phyloP scores from a whole-genome alignment of 1,139 yeast species.

The Magnusiomyces clavatus region DNA sequence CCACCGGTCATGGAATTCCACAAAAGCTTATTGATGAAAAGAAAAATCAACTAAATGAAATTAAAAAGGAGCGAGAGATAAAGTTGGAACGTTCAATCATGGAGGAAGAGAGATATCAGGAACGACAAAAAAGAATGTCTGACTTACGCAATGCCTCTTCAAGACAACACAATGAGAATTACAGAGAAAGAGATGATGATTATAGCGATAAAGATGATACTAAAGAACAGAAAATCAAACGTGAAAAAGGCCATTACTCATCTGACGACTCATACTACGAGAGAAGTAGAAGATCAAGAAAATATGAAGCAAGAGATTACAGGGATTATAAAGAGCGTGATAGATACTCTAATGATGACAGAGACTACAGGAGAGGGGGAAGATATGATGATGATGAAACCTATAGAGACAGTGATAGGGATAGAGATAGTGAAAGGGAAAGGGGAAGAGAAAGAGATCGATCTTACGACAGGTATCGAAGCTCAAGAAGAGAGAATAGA shows the following conservation, averaged over 20 bases:
- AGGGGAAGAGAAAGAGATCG: background rate
- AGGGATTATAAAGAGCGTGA: background rate
- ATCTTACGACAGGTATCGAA: background rate
- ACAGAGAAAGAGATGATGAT: no score
- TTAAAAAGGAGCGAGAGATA: slow-evolving; percentile 5
- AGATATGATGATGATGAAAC: background rate
- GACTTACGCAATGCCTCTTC: no score
- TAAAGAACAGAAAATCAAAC: background rate
- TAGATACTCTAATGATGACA: background rate
- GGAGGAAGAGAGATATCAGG: no score
- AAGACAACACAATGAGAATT: no score
- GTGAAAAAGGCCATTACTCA: background rate
- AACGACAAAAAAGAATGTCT: no score
- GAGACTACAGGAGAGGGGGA: background rate
- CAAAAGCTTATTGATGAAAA: slow-evolving; percentile 20
- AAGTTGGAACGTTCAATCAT: no score
- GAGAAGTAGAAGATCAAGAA: no score
- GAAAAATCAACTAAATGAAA: slow-evolving; percentile 16
- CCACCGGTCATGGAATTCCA: slow-evolving; percentile 20
- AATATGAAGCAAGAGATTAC: no score
- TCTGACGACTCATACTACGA: no score
- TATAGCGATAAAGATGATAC: no score
- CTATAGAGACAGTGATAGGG: background rate
- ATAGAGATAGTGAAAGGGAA: background rate
- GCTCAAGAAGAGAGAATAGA: background rate